These are phyloP conservation scores for Paraconiothyrium brasiliense DNA, from an alignment of 2,329 filamentous ascomycete genomes.

Conservation along the genomic window DNA sequence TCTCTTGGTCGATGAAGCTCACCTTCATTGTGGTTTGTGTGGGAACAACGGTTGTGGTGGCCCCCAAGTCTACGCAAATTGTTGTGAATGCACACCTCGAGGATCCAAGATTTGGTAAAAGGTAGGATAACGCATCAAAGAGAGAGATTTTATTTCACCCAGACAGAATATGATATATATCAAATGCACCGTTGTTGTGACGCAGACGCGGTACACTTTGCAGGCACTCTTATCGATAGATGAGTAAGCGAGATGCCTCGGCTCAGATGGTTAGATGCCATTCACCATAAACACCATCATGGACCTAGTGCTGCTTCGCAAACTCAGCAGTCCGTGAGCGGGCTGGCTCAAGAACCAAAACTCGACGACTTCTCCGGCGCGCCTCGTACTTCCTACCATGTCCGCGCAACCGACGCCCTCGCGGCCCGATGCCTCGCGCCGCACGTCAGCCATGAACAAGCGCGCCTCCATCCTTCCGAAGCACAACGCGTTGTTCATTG, in stretches of 20 bases:
- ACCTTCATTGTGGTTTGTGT: no score
- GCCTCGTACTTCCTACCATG: not conserved
- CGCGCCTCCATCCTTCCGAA: slow-evolving; percentile 50
- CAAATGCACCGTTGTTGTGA: no score
- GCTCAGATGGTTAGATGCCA: not conserved
- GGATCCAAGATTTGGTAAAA: no score
- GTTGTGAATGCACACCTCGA: no score
- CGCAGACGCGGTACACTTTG: not conserved
- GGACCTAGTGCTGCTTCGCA: not conserved
- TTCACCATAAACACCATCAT: not conserved
- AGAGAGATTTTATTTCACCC: no score
- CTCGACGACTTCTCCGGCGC: no score
- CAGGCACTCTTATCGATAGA: not conserved
- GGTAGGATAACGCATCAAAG: no score
- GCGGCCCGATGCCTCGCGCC: slow-evolving; percentile 35
- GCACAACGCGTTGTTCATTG: slow-evolving; percentile 51
- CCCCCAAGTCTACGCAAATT: no score
- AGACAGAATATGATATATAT: no score
- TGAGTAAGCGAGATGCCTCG: not conserved
- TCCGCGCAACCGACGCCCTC: slow-evolving; percentile 15
- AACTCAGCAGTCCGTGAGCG: not conserved
- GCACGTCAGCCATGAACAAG: slow-evolving; percentile 44
- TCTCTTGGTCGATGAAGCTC: no score
- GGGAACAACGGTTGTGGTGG: no score
- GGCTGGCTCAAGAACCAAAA: not conserved